Percentiles rank a stretch among this genome's conserved stretches.
phyloP scores from a whole-genome alignment of 2,329 filamentous ascomycete genomes.

The Xylaria sp. region DNA sequence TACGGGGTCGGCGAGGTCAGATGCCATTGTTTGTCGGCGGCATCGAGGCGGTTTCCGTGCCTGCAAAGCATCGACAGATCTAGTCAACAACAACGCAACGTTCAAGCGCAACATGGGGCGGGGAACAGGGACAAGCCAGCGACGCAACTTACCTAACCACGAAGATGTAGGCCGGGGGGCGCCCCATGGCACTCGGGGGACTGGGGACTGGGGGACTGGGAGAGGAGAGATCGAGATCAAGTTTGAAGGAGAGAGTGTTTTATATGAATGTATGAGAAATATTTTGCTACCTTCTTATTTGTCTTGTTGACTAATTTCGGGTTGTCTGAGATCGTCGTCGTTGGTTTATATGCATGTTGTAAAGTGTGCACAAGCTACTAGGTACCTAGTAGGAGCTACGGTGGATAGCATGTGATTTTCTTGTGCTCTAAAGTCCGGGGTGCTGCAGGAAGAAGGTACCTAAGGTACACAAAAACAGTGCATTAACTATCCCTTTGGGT shows the following conservation, averaged over 20 bases:
- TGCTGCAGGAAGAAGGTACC: too few relatives aligned
- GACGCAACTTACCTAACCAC: slow-evolving; percentile 57
- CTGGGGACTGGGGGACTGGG: background rate
- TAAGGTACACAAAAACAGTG: too few relatives aligned
- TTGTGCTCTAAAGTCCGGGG: background rate
- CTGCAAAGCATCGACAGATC: slow-evolving; percentile 52
- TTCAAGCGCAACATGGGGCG: background rate
- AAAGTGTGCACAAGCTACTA: background rate
- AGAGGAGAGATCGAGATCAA: background rate
- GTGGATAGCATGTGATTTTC: slow-evolving; percentile 3
- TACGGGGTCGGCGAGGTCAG: slow-evolving; percentile 92
- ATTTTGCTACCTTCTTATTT: background rate
- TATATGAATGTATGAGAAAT: background rate
- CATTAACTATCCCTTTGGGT: too few relatives aligned
- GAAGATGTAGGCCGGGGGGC: slow-evolving; percentile 61
- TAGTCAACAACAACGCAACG: slow-evolving; percentile 14
- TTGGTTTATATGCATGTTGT: background rate
- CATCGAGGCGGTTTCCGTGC: slow-evolving; percentile 93
- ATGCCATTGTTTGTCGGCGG: slow-evolving; percentile 95
- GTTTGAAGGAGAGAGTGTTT: background rate
- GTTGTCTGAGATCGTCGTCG: background rate
- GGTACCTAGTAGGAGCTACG: too few relatives aligned
- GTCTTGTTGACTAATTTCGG: background rate
- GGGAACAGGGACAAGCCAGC: slow-evolving; percentile 3
- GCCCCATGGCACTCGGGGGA: slow-evolving; percentile 53